A percentile compares a stretch with the other conserved stretches of the same genome.
phyloP scores from a whole-genome alignment of 306 rosid genomes.

The Quercus variabilis region DNA sequence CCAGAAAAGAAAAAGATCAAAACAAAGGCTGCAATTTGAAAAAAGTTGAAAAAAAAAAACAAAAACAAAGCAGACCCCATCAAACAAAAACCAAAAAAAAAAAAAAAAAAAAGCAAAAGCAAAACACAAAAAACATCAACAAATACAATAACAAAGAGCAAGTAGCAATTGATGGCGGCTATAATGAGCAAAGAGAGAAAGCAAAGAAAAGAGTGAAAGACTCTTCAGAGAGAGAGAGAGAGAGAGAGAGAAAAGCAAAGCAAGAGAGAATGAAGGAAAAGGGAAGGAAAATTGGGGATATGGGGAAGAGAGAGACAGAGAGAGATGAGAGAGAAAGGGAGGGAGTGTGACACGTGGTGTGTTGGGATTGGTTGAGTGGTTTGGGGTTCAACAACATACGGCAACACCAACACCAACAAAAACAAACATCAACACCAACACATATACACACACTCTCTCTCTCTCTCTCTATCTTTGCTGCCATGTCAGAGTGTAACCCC shows the following conservation, averaged over 20 bases:
- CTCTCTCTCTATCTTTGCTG: constrained; percentile 49
- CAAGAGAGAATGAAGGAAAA: neutral
- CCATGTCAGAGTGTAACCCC: constrained; percentile 95
- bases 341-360: constrained; percentile 49
- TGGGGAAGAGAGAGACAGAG: neutral
- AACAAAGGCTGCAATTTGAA: constrained; percentile 1
- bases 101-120: neutral
- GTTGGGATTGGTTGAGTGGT: constrained; percentile 29
- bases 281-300: neutral
- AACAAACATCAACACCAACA: constrained; percentile 29
- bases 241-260: neutral
- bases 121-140: neutral
- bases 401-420: constrained; percentile 34
- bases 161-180: constrained; percentile 10
- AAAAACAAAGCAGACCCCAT: neutral
- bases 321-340: neutral
- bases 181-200: constrained; percentile 3
- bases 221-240: neutral
- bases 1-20: neutral
- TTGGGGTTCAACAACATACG: constrained; percentile 38
- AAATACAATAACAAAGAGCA: neutral
- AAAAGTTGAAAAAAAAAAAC: neutral
- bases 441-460: constrained; percentile 1
- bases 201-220: neutral
- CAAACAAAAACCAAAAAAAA: neutral